These are phyloP conservation scores for Globisporangium carolinianum DNA, from an alignment of 352 stramenopile genomes.

Conservation along the genomic window DNA sequence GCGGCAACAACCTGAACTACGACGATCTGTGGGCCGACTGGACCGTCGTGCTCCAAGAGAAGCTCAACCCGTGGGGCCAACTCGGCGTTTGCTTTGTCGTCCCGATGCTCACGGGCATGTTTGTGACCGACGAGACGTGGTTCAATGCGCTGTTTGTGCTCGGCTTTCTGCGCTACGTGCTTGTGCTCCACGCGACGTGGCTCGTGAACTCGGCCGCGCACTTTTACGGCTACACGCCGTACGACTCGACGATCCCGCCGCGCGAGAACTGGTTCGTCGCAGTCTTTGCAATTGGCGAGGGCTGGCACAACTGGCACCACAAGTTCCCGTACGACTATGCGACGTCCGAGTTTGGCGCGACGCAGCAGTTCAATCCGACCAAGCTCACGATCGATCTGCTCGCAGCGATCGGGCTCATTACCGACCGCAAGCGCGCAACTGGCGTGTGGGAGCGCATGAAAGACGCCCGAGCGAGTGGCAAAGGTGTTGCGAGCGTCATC, in stretches of 20 bases:
- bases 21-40: slow-evolving; percentile 95
- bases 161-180: slow-evolving; percentile 91
- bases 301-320: slow-evolving; percentile 99
- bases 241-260: slow-evolving; percentile 91
- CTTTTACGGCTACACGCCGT: slow-evolving; percentile 96
- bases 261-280: slow-evolving; percentile 96
- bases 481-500: slow-evolving; percentile 21
- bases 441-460: slow-evolving; percentile 92
- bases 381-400: slow-evolving; percentile 96
- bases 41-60: slow-evolving; percentile 94
- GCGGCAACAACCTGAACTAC: slow-evolving; percentile 93
- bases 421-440: slow-evolving; percentile 89
- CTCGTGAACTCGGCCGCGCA: slow-evolving; percentile 98
- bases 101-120: slow-evolving; percentile 86
- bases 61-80: slow-evolving; percentile 95
- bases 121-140: slow-evolving; percentile 75
- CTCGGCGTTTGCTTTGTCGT: slow-evolving; percentile 98
- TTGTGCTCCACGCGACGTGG: slow-evolving; percentile 97
- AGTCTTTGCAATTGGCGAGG: slow-evolving; percentile 88
- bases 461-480: slow-evolving; percentile 27
- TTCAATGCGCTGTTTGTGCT: slow-evolving; percentile 95
- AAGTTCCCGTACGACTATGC: slow-evolving; percentile 99
- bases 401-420: slow-evolving; percentile 88
- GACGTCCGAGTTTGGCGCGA: slow-evolving; percentile 94
- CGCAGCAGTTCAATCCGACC: slow-evolving; percentile 96